These are phyloP conservation scores for Suhomyces vadensis DNA, from an alignment of 805 yeast genomes.

Conservation along the genomic window DNA sequence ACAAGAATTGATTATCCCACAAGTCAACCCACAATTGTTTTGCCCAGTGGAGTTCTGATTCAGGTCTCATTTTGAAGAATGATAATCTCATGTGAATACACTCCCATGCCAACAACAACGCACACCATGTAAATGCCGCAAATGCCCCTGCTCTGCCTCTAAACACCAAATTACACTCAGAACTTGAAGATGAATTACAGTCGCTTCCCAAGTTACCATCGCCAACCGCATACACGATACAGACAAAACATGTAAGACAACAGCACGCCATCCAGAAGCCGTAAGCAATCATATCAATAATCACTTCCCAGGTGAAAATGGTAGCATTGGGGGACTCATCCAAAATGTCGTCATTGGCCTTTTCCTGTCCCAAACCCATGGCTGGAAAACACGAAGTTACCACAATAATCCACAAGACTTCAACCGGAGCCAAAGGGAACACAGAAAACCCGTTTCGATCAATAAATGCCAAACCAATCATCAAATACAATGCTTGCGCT, in stretches of 20 bases:
- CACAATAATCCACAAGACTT: constrained; percentile 37
- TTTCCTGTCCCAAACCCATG: constrained; percentile 42
- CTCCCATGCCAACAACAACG: constrained; percentile 42
- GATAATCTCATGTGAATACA: constrained; percentile 39
- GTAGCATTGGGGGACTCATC: constrained; percentile 38
- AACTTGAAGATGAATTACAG: constrained; percentile 31
- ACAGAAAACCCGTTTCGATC: constrained; percentile 35
- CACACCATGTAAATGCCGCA: constrained; percentile 44
- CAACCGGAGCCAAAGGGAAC: constrained; percentile 45
- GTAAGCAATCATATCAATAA: constrained; percentile 41
- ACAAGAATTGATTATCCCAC: constrained; percentile 38
- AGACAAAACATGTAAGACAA: constrained; percentile 38
- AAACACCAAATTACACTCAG: constrained; percentile 34
- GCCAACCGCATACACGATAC: constrained; percentile 40
- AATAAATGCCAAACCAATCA: constrained; percentile 42
- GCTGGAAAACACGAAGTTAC: constrained; percentile 40
- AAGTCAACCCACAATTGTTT: constrained; percentile 36
- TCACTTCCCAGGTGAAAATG: constrained; percentile 43
- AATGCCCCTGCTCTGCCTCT: constrained; percentile 41
- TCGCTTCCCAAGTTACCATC: constrained; percentile 39
- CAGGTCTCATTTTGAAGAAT: constrained; percentile 38
- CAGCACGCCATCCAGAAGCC: constrained; percentile 45
- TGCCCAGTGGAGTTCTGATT: constrained; percentile 38
- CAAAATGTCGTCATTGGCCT: constrained; percentile 39
- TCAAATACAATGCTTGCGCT: constrained; percentile 33